Evolutionary conservation across 352 stramenopile genomes (phyloP).

Genomic region (Phytophthora tentaculata): DNA sequence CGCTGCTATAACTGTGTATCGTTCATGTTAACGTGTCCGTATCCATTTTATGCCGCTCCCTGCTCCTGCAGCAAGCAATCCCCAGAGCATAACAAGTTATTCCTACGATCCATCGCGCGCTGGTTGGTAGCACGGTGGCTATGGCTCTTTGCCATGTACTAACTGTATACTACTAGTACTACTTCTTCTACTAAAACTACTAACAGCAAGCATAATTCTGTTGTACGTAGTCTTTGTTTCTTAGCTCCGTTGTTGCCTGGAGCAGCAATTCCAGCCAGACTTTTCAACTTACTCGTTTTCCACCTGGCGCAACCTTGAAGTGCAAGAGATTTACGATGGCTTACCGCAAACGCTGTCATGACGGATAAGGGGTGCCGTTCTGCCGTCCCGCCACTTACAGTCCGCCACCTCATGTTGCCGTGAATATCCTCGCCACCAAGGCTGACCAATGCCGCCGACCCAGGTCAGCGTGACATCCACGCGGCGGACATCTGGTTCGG

Average conservation of each 20-base stretch:
- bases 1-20: slow-evolving; percentile 45
- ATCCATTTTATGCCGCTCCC: slow-evolving; percentile 16
- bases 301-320: slow-evolving; percentile 15
- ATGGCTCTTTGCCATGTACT: too few relatives aligned
- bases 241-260: too few relatives aligned
- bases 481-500: slow-evolving; percentile 26
- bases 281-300: too few relatives aligned
- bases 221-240: too few relatives aligned
- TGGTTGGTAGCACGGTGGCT: too few relatives aligned
- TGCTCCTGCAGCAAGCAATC: neutral
- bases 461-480: slow-evolving; percentile 36
- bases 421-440: slow-evolving; percentile 12
- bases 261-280: too few relatives aligned
- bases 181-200: too few relatives aligned
- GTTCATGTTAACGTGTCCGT: slow-evolving; percentile 1
- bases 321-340: slow-evolving; percentile 14
- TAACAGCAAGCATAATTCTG: too few relatives aligned
- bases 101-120: too few relatives aligned
- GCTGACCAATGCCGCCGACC: slow-evolving; percentile 27
- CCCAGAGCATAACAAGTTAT: slow-evolving; percentile 17
- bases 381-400: slow-evolving; percentile 5
- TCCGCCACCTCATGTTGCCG: slow-evolving; percentile 5
- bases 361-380: slow-evolving; percentile 25
- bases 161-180: too few relatives aligned
- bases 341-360: slow-evolving; percentile 15